Evolutionary conservation across 2,329 filamentous ascomycete species (phyloP), one percentile per base, ranked within the genome.

Genomic region (Alternaria ethzedia): DNA sequence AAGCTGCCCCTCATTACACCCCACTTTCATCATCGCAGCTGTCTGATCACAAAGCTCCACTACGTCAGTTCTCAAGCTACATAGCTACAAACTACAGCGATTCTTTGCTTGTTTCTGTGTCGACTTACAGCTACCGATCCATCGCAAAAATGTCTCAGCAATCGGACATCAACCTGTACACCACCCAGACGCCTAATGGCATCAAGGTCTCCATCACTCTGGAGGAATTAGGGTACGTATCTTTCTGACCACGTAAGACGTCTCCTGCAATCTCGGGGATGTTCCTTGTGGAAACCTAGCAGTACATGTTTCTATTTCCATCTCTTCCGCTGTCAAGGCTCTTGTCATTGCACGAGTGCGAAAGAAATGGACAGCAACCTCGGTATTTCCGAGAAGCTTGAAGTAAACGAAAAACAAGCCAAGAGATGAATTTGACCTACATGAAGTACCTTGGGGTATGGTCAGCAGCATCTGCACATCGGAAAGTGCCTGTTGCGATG

Each of bases 171-270:
- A 91, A 89, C 46, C 87, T 97, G 28, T 96, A 96, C 83, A 97
- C 93, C 12, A 86, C 87, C 12, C 87, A 89, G 75, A 97, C 94
- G 55, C 93, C 94, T 49, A 97, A 97, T 81, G 93, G 94, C 67
- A 91, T 96, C 85, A 97, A 97, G 80, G 88, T 93, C 65, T 94
- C 92, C 60, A 97, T 97, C 69, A 86, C 92, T 10, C 83, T 97
- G 15, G 93, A 96, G 82, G 94, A 97, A 82, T 86, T 97, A 5
- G 90, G 90, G 70, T 81, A 73, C 56, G 75, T 66, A 28, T 26
- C 6, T 26, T n/a, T 44, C 8, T 49, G 12, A 23, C 17, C 12
- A 17, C 25, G 10, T 50, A 6, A 25, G 30, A 23, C 9, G n/a
- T 25, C 25, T 8, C 25, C 17, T 41, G n/a, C 13, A 11, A 13